Conservation (phyloP, 2,329 filamentous ascomycete species). For the Botrytis sinoallii region DNA sequence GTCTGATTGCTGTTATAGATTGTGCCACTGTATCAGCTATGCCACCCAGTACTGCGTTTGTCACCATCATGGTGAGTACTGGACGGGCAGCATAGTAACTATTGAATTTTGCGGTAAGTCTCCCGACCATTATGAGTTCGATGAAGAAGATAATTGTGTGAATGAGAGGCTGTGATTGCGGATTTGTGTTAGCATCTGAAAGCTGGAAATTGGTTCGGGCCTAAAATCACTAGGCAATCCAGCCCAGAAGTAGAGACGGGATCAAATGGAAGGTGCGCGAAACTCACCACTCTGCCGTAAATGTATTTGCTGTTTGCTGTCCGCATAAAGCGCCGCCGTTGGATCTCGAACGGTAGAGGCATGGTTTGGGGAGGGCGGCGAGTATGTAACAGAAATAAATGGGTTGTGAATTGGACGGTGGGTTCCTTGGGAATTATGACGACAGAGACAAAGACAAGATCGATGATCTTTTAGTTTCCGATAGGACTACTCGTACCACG, state of each 20-base stretch:
- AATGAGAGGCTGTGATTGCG: constrained; percentile 68
- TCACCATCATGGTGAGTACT: constrained; percentile 99
- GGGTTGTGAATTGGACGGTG: neutral
- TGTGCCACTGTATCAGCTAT: constrained; percentile 96
- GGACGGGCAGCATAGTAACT: constrained; percentile 89
- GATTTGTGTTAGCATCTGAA: constrained; percentile 12
- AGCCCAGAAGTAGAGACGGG: neutral
- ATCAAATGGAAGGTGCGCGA: constrained; percentile 3
- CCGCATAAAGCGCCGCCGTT: constrained; percentile 59
- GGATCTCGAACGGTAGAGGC: constrained; percentile 52
- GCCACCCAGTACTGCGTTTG: constrained; percentile 91
- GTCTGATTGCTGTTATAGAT: constrained; percentile 78
- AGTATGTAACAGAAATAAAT: neutral
- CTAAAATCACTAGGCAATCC: neutral
- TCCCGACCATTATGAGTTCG: constrained; percentile 81
- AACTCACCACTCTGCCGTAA: constrained; percentile 68
- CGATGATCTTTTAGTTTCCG: neutral
- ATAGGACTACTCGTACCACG: neutral
- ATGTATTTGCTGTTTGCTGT: constrained; percentile 70
- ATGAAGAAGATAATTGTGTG: constrained; percentile 81
- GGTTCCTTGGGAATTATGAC: constrained; percentile 12
- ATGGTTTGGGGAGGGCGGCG: constrained; percentile 40
- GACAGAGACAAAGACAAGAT: constrained; percentile 15
- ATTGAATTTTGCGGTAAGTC: constrained; percentile 85
- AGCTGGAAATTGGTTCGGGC: neutral